These are phyloP conservation scores for Fusarium chuoi DNA, from an alignment of 2,329 filamentous ascomycete genomes.

Conservation along the genomic window DNA sequence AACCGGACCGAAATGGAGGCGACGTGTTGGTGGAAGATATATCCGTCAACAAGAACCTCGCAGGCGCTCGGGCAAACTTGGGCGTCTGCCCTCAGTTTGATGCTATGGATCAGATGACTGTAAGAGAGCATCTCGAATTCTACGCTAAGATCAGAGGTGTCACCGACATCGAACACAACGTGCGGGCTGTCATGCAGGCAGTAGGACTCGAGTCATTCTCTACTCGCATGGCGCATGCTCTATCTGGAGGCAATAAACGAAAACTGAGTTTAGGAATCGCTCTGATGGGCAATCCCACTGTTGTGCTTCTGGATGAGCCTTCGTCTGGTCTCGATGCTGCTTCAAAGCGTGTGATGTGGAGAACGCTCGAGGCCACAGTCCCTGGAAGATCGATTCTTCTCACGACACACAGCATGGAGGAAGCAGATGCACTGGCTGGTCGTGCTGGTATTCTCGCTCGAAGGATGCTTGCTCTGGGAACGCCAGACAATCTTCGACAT, in stretches of 20 bases:
- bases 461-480: slow-evolving; percentile 86
- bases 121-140: slow-evolving; percentile 85
- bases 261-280: slow-evolving; percentile 91
- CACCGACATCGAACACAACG: slow-evolving; percentile 78
- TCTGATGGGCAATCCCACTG: slow-evolving; percentile 89
- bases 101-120: slow-evolving; percentile 91
- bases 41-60: slow-evolving; percentile 77
- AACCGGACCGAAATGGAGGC: slow-evolving; percentile 75
- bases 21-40: slow-evolving; percentile 84
- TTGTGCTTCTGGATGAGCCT: slow-evolving; percentile 89
- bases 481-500: slow-evolving; percentile 75
- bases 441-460: slow-evolving; percentile 87
- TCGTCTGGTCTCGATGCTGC: slow-evolving; percentile 90
- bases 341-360: slow-evolving; percentile 93
- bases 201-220: slow-evolving; percentile 80
- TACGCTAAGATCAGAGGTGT: slow-evolving; percentile 89
- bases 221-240: slow-evolving; percentile 77
- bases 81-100: slow-evolving; percentile 94
- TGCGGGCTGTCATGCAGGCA: slow-evolving; percentile 79
- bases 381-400: slow-evolving; percentile 84
- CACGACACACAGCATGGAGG: slow-evolving; percentile 95
- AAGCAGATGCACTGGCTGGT: slow-evolving; percentile 87
- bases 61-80: slow-evolving; percentile 77
- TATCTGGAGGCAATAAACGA: slow-evolving; percentile 93
- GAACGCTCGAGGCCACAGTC: slow-evolving; percentile 77